Evolutionary conservation across 1,139 yeast genomes (phyloP).

Genomic region (Blastobotrys raffinosifermentans): DNA sequence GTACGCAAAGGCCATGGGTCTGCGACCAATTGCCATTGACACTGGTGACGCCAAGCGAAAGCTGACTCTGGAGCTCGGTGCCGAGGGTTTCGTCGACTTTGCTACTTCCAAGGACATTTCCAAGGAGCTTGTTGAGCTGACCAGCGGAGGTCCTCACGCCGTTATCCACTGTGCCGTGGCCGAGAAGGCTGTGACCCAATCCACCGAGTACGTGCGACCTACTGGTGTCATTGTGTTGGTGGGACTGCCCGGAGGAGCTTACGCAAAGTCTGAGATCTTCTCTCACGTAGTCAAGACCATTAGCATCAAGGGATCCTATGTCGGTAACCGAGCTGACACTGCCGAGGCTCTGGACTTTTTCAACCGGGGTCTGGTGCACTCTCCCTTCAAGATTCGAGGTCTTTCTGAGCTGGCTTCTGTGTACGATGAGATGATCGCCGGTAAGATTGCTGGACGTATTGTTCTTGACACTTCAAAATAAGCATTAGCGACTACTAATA

Average conservation of each 20-base stretch:
- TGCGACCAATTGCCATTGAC: constrained; percentile 69
- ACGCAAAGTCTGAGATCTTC: constrained; percentile 56
- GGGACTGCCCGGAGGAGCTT: constrained; percentile 73
- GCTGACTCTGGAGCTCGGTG: constrained; percentile 54
- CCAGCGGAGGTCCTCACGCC: constrained; percentile 76
- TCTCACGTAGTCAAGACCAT: constrained; percentile 59
- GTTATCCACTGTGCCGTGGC: constrained; percentile 77
- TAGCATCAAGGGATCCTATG: constrained; percentile 67
- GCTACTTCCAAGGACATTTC: constrained; percentile 37
- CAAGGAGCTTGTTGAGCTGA: constrained; percentile 46
- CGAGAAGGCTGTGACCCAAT: constrained; percentile 62
- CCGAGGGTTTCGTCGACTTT: constrained; percentile 67
- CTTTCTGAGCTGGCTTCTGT: constrained; percentile 54
- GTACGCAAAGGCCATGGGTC: constrained; percentile 79
- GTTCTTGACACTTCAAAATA: constrained; percentile 52
- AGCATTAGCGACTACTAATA: too few relatives aligned
- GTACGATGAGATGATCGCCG: constrained; percentile 63
- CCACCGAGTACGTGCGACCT: constrained; percentile 64
- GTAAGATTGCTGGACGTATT: constrained; percentile 68
- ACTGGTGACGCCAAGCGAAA: constrained; percentile 63
- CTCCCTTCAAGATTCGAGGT: constrained; percentile 64
- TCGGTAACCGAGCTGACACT: constrained; percentile 75
- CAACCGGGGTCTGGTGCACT: constrained; percentile 58
- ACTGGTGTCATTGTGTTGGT: constrained; percentile 75
- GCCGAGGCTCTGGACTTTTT: constrained; percentile 74